Evolutionary conservation across 2,329 filamentous ascomycete species (phyloP).

Genomic region (Alternaria arbusti): DNA sequence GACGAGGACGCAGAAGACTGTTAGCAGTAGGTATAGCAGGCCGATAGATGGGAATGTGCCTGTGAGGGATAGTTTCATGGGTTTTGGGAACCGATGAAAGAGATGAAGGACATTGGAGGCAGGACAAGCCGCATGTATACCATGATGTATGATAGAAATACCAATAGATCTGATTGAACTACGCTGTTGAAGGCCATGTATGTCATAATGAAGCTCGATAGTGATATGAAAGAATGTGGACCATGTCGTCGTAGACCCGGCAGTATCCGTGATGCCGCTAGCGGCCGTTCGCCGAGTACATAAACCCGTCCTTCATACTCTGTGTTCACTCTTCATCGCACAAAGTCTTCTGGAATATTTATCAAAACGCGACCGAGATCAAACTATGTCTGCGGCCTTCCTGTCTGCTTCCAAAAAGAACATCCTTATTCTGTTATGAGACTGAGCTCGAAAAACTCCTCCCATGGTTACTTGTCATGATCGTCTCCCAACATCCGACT

Average conservation of each 20-base stretch:
- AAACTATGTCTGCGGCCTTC: background rate
- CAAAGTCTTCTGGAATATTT: background rate
- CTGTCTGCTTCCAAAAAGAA: background rate
- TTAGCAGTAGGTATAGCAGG: conserved; percentile 5
- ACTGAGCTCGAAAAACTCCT: background rate
- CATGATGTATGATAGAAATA: background rate
- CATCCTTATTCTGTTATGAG: too few species aligned
- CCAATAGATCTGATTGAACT: background rate
- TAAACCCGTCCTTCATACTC: background rate
- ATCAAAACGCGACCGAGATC: too few species aligned
- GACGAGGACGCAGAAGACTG: background rate
- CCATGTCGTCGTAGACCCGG: too few species aligned
- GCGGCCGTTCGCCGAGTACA: background rate
- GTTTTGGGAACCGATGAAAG: background rate
- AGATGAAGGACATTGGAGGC: too few species aligned
- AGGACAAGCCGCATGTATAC: background rate
- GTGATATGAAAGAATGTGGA: too few species aligned
- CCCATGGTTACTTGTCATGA: background rate
- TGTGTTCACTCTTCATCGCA: background rate
- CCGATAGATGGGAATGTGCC: conserved; percentile 10
- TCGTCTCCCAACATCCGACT: background rate
- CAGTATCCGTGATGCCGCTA: background rate
- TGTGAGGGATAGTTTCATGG: conserved; percentile 10
- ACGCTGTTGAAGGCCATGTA: background rate
- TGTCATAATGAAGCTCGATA: background rate